These are phyloP conservation scores for Epichloe sylvatica DNA, from an alignment of 2,329 filamentous ascomycete genomes.

Conservation along the genomic window DNA sequence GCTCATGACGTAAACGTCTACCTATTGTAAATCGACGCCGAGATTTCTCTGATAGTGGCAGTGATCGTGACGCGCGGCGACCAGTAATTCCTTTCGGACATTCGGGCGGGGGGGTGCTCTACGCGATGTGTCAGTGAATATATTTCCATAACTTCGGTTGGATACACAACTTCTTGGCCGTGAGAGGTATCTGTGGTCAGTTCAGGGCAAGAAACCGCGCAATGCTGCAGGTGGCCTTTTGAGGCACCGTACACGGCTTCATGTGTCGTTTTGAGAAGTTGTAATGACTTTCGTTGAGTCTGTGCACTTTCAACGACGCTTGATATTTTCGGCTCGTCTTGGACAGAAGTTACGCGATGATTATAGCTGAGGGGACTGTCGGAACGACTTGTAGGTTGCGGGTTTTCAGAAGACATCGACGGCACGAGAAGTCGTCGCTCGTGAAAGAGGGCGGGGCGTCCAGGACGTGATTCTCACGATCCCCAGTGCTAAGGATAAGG, in stretches of 20 bases:
- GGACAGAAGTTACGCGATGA: neutral
- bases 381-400: neutral
- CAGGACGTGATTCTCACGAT: neutral
- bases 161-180: neutral
- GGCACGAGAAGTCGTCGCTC: neutral
- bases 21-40: neutral
- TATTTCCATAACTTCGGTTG: neutral
- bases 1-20: neutral
- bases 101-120: neutral
- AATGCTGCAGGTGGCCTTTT: neutral
- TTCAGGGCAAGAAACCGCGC: slow-evolving; percentile 6
- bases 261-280: neutral
- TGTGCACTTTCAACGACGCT: neutral
- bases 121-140: neutral
- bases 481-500: neutral
- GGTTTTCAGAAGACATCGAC: neutral
- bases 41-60: slow-evolving; percentile 1
- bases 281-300: neutral
- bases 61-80: slow-evolving; percentile 3
- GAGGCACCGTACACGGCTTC: neutral
- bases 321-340: neutral
- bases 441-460: neutral
- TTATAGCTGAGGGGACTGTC: neutral
- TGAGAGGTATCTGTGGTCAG: slow-evolving; percentile 1
- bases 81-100: neutral